Percentiles rank a stretch among this genome's conserved stretches.
Conservation (phyloP, 306 rosid genomes). For the Dalbergia cultrata region DNA sequence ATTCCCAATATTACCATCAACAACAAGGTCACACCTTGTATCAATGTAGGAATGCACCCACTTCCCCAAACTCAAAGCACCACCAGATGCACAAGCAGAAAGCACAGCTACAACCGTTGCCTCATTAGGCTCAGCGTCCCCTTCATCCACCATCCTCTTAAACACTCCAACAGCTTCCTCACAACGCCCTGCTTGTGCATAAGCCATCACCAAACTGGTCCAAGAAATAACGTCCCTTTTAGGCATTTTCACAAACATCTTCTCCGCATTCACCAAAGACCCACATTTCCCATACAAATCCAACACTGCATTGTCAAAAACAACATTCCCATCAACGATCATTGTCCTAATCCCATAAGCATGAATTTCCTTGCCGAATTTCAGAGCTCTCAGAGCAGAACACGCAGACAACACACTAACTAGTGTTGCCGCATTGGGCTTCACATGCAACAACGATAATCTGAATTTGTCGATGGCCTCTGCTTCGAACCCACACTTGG, state of each 20-base stretch:
- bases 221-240: conserved; percentile 77
- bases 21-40: conserved; percentile 48
- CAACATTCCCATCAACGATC: conserved; percentile 40
- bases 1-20: conserved; percentile 67
- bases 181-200: conserved; percentile 64
- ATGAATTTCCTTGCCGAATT: conserved; percentile 68
- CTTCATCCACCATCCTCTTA: conserved; percentile 57
- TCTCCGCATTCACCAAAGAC: conserved; percentile 56
- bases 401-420: conserved; percentile 73
- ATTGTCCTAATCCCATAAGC: conserved; percentile 59
- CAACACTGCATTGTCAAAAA: conserved; percentile 63
- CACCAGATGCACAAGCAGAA: conserved; percentile 70
- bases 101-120: conserved; percentile 69
- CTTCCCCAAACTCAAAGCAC: conserved; percentile 76
- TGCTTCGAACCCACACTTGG: conserved; percentile 69
- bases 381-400: conserved; percentile 62
- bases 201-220: conserved; percentile 80
- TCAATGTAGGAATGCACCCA: conserved; percentile 75
- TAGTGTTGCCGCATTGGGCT: conserved; percentile 69
- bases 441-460: conserved; percentile 61
- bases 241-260: conserved; percentile 64
- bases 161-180: conserved; percentile 72
- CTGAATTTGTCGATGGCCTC: conserved; percentile 65
- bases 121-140: conserved; percentile 70
- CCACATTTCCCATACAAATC: conserved; percentile 71